Conservation (phyloP, 352 stramenopile genomes). For the Phytophthora brassicae region DNA sequence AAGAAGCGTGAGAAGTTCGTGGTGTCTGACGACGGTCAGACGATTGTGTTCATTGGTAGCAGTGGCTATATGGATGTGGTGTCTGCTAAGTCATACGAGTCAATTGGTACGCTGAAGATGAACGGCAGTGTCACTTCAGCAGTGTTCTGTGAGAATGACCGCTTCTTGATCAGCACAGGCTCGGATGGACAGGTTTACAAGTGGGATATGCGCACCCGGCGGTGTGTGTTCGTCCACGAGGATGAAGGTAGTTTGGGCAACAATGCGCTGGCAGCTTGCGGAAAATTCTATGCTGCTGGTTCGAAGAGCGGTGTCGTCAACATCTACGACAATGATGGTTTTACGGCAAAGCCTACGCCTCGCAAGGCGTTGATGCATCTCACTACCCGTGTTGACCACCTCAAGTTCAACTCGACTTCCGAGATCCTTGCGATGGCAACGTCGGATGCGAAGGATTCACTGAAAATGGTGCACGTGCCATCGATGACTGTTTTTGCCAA, state of each 20-base stretch:
- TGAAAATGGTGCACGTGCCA: constrained; percentile 96
- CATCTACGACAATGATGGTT: constrained; percentile 89
- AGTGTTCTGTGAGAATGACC: constrained; percentile 91
- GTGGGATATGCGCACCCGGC: constrained; percentile 91
- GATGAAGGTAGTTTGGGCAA: constrained; percentile 90
- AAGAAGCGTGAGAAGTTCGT: constrained; percentile 91
- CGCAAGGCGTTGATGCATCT: constrained; percentile 98
- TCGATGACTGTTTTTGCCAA: constrained; percentile 96
- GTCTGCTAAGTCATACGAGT: constrained; percentile 92
- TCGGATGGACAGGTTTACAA: constrained; percentile 97
- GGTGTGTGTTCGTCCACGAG: constrained; percentile 76
- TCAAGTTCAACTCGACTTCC: constrained; percentile 93
- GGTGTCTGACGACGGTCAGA: constrained; percentile 85
- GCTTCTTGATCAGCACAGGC: constrained; percentile 92
- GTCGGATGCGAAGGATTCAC: constrained; percentile 88
- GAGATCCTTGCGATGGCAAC: constrained; percentile 95
- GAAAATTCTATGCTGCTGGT: constrained; percentile 91
- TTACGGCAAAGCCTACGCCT: constrained; percentile 59
- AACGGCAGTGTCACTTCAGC: constrained; percentile 91
- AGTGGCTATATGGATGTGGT: constrained; percentile 95
- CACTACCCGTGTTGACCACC: constrained; percentile 87
- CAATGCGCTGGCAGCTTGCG: constrained; percentile 71
- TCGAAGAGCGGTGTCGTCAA: constrained; percentile 98
- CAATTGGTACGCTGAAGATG: constrained; percentile 95
- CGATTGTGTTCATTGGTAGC: constrained; percentile 94